phyloP scores from a whole-genome alignment of 371 early-diverging fungal genomes.

The Coemansia sp. region DNA sequence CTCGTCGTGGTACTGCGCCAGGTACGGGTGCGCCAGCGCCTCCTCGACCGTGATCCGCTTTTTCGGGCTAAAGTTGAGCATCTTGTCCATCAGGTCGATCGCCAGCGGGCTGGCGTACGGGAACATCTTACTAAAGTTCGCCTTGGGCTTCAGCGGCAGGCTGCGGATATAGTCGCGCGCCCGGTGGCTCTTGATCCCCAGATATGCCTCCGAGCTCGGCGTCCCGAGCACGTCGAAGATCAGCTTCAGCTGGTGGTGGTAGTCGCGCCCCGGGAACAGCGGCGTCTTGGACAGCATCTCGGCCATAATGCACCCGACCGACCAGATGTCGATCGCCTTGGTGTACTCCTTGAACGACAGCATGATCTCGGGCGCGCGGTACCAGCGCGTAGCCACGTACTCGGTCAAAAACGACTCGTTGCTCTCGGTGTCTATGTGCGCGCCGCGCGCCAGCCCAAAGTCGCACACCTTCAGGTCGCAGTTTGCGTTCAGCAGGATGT shows the following conservation, averaged over 20 bases:
- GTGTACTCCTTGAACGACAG: conserved; percentile 90
- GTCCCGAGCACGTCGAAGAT: conserved; percentile 96
- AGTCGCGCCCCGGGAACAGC: conserved; percentile 87
- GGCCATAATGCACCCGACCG: conserved; percentile 98
- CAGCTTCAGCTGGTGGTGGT: conserved; percentile 98
- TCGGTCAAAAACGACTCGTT: conserved; percentile 93
- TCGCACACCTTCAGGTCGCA: conserved; percentile 97
- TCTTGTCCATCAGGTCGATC: conserved; percentile 83
- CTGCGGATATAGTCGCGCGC: conserved; percentile 92
- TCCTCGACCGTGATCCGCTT: conserved; percentile 93
- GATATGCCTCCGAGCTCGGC: conserved; percentile 87
- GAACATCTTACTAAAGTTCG: conserved; percentile 77
- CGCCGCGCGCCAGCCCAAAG: conserved; percentile 91
- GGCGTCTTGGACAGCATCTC: conserved; percentile 90
- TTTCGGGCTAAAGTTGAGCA: conserved; percentile 92
- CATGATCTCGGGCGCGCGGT: conserved; percentile 98
- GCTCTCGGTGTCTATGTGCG: conserved; percentile 75
- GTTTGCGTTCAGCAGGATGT: conserved; percentile 95
- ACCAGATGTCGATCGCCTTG: conserved; percentile 98
- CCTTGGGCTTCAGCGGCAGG: conserved; percentile 85
- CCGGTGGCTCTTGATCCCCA: conserved; percentile 75
- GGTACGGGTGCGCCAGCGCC: conserved; percentile 89
- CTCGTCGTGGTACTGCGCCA: conserved; percentile 83
- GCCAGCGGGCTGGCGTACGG: conserved; percentile 85
- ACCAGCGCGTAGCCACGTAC: conserved; percentile 98